phyloP scores from a whole-genome alignment of 2,329 filamentous ascomycete species.

The Emmonsia crescens region DNA sequence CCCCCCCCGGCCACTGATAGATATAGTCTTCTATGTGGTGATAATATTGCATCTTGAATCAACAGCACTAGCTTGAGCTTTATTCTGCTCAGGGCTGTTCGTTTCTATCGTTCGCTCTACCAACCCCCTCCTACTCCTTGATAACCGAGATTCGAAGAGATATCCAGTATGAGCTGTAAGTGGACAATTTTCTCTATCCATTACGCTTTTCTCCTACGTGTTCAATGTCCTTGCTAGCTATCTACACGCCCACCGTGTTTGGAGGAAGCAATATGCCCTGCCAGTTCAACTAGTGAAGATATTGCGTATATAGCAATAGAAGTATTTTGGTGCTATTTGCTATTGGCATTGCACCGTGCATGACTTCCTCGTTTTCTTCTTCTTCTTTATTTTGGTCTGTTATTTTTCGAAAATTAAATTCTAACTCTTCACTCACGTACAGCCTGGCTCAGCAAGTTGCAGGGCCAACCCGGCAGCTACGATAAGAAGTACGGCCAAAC shows the following conservation, averaged over 20 bases:
- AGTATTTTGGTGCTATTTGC: not conserved
- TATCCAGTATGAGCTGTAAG: constrained; percentile 18
- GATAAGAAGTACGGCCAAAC: constrained; percentile 73
- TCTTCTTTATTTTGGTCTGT: not conserved
- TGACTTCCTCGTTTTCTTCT: not conserved
- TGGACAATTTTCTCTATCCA: constrained; percentile 5
- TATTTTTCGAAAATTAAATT: not conserved
- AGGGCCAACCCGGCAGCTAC: constrained; percentile 95
- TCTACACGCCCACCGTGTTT: not conserved
- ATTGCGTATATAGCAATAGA: not conserved
- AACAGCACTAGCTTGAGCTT: too few species aligned
- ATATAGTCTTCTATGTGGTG: too few species aligned
- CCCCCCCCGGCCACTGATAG: too few species aligned
- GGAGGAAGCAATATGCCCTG: not conserved
- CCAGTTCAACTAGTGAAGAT: not conserved
- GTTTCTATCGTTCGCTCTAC: constrained; percentile 5
- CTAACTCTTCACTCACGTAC: constrained; percentile 48
- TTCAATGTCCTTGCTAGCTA: not conserved
- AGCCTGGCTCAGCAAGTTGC: constrained; percentile 69
- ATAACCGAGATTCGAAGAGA: not conserved
- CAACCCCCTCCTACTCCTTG: not conserved
- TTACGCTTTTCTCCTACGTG: not conserved
- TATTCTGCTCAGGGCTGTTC: too few species aligned
- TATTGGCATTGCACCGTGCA: not conserved
- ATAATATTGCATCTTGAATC: too few species aligned